Percentiles rank a stretch among this genome's conserved stretches.
Conservation (phyloP, 768 basidiomycete species). For the Daedaleopsis sinensis region DNA sequence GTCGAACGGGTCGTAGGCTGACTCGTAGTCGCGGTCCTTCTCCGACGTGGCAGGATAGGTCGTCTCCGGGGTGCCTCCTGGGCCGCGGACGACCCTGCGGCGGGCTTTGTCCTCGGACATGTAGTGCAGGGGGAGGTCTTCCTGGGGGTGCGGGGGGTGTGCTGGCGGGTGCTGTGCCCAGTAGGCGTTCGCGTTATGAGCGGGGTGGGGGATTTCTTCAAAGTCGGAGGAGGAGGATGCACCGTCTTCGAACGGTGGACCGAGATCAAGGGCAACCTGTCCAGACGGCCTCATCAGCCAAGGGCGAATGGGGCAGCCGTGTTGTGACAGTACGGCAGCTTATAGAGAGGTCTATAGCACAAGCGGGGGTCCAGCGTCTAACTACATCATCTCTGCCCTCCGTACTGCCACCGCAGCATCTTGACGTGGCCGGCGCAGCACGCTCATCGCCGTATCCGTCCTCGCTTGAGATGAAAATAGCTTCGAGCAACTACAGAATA, state of each 20-base stretch:
- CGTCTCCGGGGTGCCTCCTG: conserved; percentile 29
- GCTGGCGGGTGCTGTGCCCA: conserved; percentile 19
- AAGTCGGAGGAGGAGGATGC: conserved; percentile 66
- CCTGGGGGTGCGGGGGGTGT: conserved; percentile 33
- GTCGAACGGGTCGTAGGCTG: conserved; percentile 45
- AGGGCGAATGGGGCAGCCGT: conserved; percentile 6
- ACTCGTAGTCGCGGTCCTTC: conserved; percentile 31
- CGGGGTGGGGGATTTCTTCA: conserved; percentile 68
- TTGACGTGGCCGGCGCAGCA: conserved; percentile 19
- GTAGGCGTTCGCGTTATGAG: conserved; percentile 29
- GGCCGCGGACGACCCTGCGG: conserved; percentile 44
- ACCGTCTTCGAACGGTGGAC: conserved; percentile 52
- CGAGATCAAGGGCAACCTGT: conserved; percentile 73
- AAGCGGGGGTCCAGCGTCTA: conserved; percentile 13
- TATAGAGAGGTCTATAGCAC: conserved; percentile 2
- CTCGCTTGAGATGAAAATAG: neutral
- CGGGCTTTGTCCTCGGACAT: conserved; percentile 55
- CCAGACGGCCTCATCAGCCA: conserved; percentile 37
- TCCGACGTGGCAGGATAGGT: conserved; percentile 26
- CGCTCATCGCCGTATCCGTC: neutral
- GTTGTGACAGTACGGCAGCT: conserved; percentile 1
- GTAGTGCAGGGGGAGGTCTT: conserved; percentile 53
- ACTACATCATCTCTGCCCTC: conserved; percentile 3
- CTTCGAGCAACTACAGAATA: conserved; percentile 24
- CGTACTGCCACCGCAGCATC: conserved; percentile 23